A percentile compares a stretch with the other conserved stretches of the same genome.
phyloP scores from a whole-genome alignment of 768 basidiomycete genomes.

The Tylopilus sp. region DNA sequence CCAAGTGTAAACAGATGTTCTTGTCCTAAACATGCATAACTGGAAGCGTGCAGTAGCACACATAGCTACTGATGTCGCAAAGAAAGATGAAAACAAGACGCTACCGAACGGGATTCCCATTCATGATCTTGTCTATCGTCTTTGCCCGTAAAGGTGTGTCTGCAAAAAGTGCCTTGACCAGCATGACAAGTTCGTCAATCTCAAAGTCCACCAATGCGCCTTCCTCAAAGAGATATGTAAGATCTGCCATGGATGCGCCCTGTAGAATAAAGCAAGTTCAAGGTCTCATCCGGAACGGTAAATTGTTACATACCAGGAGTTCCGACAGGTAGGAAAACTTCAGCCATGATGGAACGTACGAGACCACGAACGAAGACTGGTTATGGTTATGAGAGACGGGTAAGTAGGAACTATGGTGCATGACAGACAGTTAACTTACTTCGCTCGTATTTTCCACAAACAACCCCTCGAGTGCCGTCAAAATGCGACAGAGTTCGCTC shows the following conservation, averaged over 20 bases:
- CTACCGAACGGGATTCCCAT: constrained; percentile 49
- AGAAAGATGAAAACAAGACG: background rate
- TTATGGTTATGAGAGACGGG: background rate
- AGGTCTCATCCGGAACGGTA: background rate
- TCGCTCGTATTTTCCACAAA: constrained; percentile 67
- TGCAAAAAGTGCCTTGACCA: constrained; percentile 86
- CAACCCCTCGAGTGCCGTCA: constrained; percentile 76
- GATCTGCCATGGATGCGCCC: constrained; percentile 91
- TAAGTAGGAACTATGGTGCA: background rate
- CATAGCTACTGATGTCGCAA: background rate
- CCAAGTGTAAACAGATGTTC: background rate
- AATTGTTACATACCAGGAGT: constrained; percentile 60
- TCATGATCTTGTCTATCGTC: constrained; percentile 72
- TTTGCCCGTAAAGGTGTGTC: constrained; percentile 79
- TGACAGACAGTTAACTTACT: constrained; percentile 34
- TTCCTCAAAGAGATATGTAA: constrained; percentile 88
- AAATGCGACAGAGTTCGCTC: constrained; percentile 76
- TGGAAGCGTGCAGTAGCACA: background rate
- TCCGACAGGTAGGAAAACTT: constrained; percentile 95
- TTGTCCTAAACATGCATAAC: constrained; percentile 16
- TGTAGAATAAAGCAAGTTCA: constrained; percentile 28
- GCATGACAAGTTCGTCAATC: constrained; percentile 71
- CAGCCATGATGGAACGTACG: constrained; percentile 90
- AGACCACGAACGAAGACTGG: constrained; percentile 72
- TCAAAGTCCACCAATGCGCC: constrained; percentile 90